Conservation (phyloP, 1,284 basidiomycete species). For the Wolfiporia cocos region DNA sequence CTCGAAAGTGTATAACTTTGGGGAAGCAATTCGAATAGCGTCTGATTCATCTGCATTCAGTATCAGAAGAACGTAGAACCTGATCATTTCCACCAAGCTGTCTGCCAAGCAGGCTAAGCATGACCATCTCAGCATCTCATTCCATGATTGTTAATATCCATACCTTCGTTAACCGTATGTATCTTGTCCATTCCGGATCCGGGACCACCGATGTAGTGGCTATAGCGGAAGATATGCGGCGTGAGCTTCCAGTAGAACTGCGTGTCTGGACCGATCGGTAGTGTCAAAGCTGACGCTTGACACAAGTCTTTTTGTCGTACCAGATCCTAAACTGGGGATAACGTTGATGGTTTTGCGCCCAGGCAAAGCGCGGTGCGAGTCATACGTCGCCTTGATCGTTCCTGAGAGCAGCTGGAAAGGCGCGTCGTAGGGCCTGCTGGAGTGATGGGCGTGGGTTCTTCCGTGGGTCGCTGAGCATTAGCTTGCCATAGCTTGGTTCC, state of each 20-base stretch:
- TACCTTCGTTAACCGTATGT: constrained; percentile 8
- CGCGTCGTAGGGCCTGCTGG: constrained; percentile 34
- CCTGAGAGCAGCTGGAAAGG: constrained; percentile 44
- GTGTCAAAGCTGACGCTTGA: neutral
- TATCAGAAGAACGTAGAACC: constrained; percentile 39
- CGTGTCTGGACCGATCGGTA: constrained; percentile 38
- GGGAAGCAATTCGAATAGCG: neutral
- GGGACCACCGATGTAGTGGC: constrained; percentile 19
- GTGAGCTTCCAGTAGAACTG: constrained; percentile 38
- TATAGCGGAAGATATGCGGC: constrained; percentile 38
- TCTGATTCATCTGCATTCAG: constrained; percentile 38
- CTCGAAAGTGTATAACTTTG: neutral
- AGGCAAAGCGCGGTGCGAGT: constrained; percentile 2
- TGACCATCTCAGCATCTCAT: neutral
- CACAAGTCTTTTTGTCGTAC: constrained; percentile 11
- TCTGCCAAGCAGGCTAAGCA: constrained; percentile 14
- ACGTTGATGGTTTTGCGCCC: constrained; percentile 5
- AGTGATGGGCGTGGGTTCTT: constrained; percentile 50
- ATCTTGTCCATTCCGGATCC: neutral
- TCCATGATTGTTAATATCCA: too few species aligned
- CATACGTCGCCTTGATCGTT: constrained; percentile 36
- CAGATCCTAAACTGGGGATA: constrained; percentile 9
- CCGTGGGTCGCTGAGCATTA: constrained; percentile 34
- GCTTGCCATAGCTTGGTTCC: constrained; percentile 18
- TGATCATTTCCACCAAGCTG: constrained; percentile 36